phyloP scores from a whole-genome alignment of 208 protist genomes.

The Acanthamoeba divionensis region DNA sequence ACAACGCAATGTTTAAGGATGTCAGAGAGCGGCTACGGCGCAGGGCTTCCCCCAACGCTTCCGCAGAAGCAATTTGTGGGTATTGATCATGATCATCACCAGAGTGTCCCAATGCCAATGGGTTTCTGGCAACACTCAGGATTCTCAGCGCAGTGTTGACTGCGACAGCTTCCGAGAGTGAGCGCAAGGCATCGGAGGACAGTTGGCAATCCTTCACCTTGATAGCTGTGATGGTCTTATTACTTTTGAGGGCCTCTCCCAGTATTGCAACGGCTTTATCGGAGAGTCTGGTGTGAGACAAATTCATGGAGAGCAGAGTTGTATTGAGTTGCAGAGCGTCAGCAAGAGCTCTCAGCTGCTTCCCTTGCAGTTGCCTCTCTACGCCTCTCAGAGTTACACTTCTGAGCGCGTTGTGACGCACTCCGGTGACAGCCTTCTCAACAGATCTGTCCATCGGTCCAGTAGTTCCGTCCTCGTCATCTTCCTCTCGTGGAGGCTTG shows the following conservation, averaged over 20 bases:
- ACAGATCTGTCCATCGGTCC: not conserved
- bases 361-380: not conserved
- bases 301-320: conserved; percentile 4
- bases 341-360: conserved; percentile 12
- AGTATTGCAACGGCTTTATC: not conserved
- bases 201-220: not conserved
- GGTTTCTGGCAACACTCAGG: not conserved
- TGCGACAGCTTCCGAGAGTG: not conserved
- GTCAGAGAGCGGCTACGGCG: not conserved
- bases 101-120: too few species aligned
- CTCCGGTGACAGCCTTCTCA: conserved; percentile 33
- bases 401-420: conserved; percentile 2
- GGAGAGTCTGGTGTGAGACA: not conserved
- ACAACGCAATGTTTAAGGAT: not conserved
- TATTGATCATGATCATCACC: too few species aligned
- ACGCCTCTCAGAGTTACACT: not conserved
- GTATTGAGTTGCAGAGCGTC: conserved; percentile 9
- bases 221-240: not conserved
- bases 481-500: not conserved
- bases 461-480: not conserved
- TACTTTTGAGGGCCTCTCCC: not conserved
- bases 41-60: not conserved
- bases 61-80: too few species aligned
- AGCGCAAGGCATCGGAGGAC: not conserved
- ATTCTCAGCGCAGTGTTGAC: not conserved